Evolutionary conservation across 352 stramenopile species (phyloP).

Genomic region (Globisporangium perplexum): DNA sequence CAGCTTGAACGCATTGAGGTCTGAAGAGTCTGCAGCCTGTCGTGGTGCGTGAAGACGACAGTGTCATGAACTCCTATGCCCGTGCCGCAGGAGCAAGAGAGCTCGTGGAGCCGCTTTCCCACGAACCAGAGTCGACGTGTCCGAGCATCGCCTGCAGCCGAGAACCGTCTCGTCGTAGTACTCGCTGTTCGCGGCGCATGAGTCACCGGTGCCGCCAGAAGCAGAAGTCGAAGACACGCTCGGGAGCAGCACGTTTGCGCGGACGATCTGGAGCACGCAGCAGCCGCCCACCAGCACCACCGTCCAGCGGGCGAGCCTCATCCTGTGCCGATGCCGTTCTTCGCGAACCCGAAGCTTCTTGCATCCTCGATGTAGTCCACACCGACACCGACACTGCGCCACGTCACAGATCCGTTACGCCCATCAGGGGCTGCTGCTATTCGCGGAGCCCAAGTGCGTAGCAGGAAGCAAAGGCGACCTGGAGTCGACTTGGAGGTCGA

Average conservation of each 20-base stretch:
- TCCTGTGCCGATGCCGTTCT: no score
- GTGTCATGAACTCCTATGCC: not conserved
- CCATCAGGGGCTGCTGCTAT: not conserved
- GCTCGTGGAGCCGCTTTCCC: not conserved
- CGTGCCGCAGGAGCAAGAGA: not conserved
- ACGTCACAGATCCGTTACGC: no score
- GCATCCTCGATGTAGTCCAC: no score
- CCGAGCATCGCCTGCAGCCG: constrained; percentile 46
- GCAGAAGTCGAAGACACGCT: not conserved
- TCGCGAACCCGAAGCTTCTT: no score
- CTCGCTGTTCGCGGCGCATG: constrained; percentile 30
- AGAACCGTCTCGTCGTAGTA: constrained; percentile 59
- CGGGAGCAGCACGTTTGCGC: constrained; percentile 2
- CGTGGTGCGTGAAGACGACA: not conserved
- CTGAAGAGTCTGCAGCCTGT: constrained; percentile 29
- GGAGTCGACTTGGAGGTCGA: no score
- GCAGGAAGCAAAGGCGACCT: no score
- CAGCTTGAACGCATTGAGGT: constrained; percentile 18
- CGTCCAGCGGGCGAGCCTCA: no score
- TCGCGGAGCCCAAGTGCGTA: not conserved
- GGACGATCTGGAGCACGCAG: not conserved
- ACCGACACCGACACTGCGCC: no score
- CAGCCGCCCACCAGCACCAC: not conserved
- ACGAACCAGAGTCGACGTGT: constrained; percentile 16
- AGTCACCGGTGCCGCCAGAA: no score